Conservation (phyloP, 2,329 filamentous ascomycete species). For the Neopestalotiopsis rosae region DNA sequence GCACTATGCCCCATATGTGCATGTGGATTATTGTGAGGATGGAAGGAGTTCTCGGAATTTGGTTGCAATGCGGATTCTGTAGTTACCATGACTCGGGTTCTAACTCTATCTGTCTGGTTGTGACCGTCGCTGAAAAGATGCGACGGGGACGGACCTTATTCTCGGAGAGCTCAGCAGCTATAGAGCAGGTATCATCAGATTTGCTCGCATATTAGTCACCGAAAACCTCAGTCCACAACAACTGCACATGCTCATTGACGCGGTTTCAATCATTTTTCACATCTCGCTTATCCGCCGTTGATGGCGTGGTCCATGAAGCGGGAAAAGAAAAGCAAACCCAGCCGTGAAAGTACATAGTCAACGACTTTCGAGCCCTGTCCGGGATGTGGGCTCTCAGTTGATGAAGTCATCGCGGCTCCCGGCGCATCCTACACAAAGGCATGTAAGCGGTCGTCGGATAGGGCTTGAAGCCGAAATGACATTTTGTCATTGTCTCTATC, state of each 20-base stretch:
- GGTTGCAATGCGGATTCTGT: not conserved
- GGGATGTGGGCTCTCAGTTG: not conserved
- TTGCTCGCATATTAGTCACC: not conserved
- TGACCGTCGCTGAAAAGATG: not conserved
- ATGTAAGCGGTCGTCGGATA: constrained; percentile 6
- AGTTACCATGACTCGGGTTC: not conserved
- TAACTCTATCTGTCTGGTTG: not conserved
- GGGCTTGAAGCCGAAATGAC: constrained; percentile 11
- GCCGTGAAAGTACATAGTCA: not conserved
- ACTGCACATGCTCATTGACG: not conserved
- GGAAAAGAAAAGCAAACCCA: not conserved
- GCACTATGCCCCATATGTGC: constrained; percentile 2
- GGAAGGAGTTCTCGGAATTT: not conserved
- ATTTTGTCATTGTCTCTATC: not conserved
- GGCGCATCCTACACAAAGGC: not conserved
- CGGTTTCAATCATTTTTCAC: not conserved
- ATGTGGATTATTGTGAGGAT: not conserved
- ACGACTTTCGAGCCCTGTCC: not conserved
- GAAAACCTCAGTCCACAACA: not conserved
- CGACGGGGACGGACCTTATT: not conserved
- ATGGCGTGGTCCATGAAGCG: not conserved
- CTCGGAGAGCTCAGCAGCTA: not conserved
- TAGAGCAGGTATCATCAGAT: not conserved
- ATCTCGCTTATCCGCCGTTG: not conserved
- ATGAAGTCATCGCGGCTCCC: constrained; percentile 13